These are phyloP conservation scores for Bonia amplexicaulis DNA, from an alignment of 176 grass and related monocot genomes.

Conservation along the genomic window DNA sequence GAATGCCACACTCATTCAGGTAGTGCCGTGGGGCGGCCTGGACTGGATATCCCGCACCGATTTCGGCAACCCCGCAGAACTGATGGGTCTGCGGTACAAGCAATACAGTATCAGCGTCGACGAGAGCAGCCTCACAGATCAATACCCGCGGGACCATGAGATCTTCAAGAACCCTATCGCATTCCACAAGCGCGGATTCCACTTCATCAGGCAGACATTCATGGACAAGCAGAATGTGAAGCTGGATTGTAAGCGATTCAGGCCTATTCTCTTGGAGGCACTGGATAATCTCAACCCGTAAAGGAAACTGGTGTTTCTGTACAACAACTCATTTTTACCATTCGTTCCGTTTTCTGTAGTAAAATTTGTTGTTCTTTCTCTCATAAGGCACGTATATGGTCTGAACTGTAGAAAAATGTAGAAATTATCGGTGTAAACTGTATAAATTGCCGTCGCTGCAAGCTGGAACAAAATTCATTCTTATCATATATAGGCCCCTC, in stretches of 20 bases:
- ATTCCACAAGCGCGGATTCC: constrained; percentile 41
- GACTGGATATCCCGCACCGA: constrained; percentile 39
- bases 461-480: constrained; percentile 21
- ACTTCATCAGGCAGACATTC: constrained; percentile 49
- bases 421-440: neutral
- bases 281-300: constrained; percentile 63
- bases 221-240: constrained; percentile 81
- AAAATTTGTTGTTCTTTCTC: neutral
- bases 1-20: constrained; percentile 58
- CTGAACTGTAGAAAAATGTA: constrained; percentile 4
- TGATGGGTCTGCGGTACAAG: constrained; percentile 55
- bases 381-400: neutral
- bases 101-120: constrained; percentile 61
- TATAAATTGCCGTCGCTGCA: constrained; percentile 7
- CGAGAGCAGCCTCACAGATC: constrained; percentile 66
- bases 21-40: constrained; percentile 57
- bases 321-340: constrained; percentile 5
- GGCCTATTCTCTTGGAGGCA: constrained; percentile 52
- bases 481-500: neutral
- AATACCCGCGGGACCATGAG: constrained; percentile 58
- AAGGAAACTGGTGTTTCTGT: constrained; percentile 7
- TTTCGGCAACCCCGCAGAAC: constrained; percentile 39
- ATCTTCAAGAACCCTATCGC: constrained; percentile 57
- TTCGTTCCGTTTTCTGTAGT: constrained; percentile 25
- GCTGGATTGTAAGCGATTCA: constrained; percentile 68